Base-by-base conservation (phyloP, 495 filamentous ascomycete species). In the Aspergillus kassunensis region DNA sequence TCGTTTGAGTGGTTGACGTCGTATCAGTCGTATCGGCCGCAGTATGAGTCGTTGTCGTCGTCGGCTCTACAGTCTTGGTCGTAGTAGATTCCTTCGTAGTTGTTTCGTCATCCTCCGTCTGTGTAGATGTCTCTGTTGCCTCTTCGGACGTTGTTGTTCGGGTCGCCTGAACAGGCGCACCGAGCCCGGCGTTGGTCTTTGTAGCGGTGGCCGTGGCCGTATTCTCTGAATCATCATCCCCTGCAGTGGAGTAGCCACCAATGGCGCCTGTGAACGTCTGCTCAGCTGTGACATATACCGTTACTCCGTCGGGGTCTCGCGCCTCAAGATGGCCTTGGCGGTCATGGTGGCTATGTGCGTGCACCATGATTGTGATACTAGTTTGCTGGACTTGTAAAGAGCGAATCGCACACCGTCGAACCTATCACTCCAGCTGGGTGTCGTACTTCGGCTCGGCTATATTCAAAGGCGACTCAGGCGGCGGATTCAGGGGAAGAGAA, bases 201-300 rank as follows among this genome's bases (percentile, higher is more conserved):
- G 51, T 39, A 36, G 39, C 44, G 7, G 31, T 50, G 0, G 49
- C 47, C 6, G 64, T 61, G 7, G 56, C 11, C n/a, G 39, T 42
- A 8, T 27, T 12, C 4, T 41, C 37, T 19, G n/a, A n/a, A 27
- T 60, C 10, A 3, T 61, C 44, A 15, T 66, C 43, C 11, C 55
- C 42, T 40, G 48, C 25, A 51, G 83, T 85, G 37, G 72, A 65
- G 52, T 77, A 83, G 34, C 81, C 82, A 37, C 63, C 81, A 37
- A 82, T 65, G 1, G 75, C 69, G 12, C 81, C 82, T 27, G 70
- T 65, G 43, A 84, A 86, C 18, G 80, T 83, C 25, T 72, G 59
- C 6, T 70, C 48, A 36, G 78, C 69, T 9, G 84, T 86, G 44
- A 77, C 63, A 61, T 82, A 81, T 11, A 85, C 76, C 29, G 78